A percentile compares a stretch with the other conserved stretches of the same genome.
Conservation (phyloP, 2,329 filamentous ascomycete species). For the Pseudogymnoascus sp. region DNA sequence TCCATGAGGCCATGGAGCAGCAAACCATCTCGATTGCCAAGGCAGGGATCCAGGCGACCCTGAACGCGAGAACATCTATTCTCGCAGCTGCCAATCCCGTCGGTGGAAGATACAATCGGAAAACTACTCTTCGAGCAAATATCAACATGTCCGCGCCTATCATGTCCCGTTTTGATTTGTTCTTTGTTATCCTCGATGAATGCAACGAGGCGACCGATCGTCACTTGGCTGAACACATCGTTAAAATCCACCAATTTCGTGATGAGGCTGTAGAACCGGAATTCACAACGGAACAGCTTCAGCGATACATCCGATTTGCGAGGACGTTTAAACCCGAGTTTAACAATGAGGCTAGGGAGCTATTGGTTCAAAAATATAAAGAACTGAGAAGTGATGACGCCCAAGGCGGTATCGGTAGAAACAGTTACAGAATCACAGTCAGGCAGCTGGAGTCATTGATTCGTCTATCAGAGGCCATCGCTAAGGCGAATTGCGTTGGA, state of each 20-base stretch:
- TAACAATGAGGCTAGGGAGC: slow-evolving; percentile 72
- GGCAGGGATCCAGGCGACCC: slow-evolving; percentile 92
- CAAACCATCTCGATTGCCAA: slow-evolving; percentile 99
- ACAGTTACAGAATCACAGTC: slow-evolving; percentile 96
- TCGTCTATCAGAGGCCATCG: slow-evolving; percentile 91
- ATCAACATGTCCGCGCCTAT: slow-evolving; percentile 99
- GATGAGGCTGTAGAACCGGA: slow-evolving; percentile 88
- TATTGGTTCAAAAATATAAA: slow-evolving; percentile 89
- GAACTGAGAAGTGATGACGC: slow-evolving; percentile 88
- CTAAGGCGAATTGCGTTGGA: slow-evolving; percentile 92
- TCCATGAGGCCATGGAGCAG: slow-evolving; percentile 99
- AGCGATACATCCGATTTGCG: slow-evolving; percentile 95
- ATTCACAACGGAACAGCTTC: slow-evolving; percentile 91
- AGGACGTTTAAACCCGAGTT: slow-evolving; percentile 91
- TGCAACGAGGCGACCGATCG: slow-evolving; percentile 89
- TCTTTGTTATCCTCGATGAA: slow-evolving; percentile 95
- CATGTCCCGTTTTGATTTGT: slow-evolving; percentile 98
- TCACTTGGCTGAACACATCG: slow-evolving; percentile 88
- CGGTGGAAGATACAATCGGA: slow-evolving; percentile 93
- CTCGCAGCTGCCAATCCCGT: slow-evolving; percentile 95
- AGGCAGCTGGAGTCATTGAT: slow-evolving; percentile 94
- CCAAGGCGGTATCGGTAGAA: slow-evolving; percentile 85
- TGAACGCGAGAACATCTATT: slow-evolving; percentile 92
- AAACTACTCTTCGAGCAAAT: slow-evolving; percentile 84
- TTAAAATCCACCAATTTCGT: slow-evolving; percentile 83